Base-by-base conservation (phyloP, 164 flowering plant genomes). In the Kingdonia uniflora region DNA sequence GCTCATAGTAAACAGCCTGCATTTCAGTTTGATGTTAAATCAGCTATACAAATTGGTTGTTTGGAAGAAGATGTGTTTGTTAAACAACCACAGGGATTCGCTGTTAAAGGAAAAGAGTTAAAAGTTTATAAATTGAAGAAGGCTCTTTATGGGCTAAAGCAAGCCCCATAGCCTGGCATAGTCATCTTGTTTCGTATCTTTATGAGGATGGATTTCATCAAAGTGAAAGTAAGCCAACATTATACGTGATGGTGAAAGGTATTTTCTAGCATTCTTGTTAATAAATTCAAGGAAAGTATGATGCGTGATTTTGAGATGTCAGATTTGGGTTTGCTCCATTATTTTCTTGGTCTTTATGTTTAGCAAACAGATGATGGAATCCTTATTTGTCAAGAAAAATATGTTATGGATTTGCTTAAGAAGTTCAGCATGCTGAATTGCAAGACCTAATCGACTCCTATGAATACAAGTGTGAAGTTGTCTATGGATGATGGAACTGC, bases 31-130 rank as follows among this genome's bases (percentile, higher is more conserved):
- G 50, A 47, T 20, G 50, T 47, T 10, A 47, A 47, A 14, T 47
- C 26, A 0, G 15, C 50, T 10, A 19, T 47, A 5, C 26, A 16
- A 4, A 47, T 16, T 47, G 26, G 25, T 47, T 47, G 22, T 47
- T 47, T 47, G 50, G 26, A 47, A 47, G 50, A 20, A 19, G 50
- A 21, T 47, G 14, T 47, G 6, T 47, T 19, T 47, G 50, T 47
- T 8, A 6, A 19, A 19, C 5, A 47, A 12, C 50, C 50, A 43
- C 50, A 19, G 12, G 26, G 50, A 15, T 47, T 47, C 50, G 7
- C 10, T 20, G 15, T 47, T 21, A 24, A 47, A 47, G 50, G 50
- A 12, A 10, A 47, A 12, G 50, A 21, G 26, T 21, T 16, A 11
- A 47, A 47, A 22, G 50, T 20, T 3, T 47, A 47, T 22, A 14